phyloP scores from a whole-genome alignment of 257 asterid species.

The Eucommia ulmoides region DNA sequence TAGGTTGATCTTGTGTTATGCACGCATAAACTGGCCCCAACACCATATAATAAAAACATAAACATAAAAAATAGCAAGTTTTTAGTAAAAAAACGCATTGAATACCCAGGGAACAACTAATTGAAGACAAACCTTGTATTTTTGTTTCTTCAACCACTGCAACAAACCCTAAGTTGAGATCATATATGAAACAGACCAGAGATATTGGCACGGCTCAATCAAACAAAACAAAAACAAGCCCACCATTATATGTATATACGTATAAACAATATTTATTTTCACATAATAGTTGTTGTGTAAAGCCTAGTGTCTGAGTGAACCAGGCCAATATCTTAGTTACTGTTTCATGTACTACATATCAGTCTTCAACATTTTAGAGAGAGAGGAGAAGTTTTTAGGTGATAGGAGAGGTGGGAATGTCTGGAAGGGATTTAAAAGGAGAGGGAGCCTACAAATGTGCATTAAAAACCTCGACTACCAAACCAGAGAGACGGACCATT shows the following conservation, averaged over 20 bases:
- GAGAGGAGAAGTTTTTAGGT: not conserved
- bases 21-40: too few relatives aligned
- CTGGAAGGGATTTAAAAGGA: not conserved
- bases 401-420: not conserved
- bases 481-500: slow-evolving; percentile 23
- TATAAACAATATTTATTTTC: not conserved
- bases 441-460: slow-evolving; percentile 7
- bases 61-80: not conserved
- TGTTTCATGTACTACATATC: slow-evolving; percentile 10
- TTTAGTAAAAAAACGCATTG: not conserved
- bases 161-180: not conserved
- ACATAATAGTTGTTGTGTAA: too few relatives aligned
- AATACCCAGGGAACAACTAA: not conserved
- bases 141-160: not conserved
- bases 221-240: not conserved
- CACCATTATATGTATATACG: not conserved
- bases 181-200: slow-evolving; percentile 21
- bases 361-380: too few relatives aligned
- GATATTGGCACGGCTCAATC: slow-evolving; percentile 58
- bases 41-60: not conserved
- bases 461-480: slow-evolving; percentile 31
- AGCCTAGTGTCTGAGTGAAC: slow-evolving; percentile 44
- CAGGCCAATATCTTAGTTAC: slow-evolving; percentile 36
- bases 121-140: not conserved
- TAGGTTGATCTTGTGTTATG: too few relatives aligned